Base-by-base conservation (phyloP, 345 rosid genomes). In the Limnanthes douglasii region DNA sequence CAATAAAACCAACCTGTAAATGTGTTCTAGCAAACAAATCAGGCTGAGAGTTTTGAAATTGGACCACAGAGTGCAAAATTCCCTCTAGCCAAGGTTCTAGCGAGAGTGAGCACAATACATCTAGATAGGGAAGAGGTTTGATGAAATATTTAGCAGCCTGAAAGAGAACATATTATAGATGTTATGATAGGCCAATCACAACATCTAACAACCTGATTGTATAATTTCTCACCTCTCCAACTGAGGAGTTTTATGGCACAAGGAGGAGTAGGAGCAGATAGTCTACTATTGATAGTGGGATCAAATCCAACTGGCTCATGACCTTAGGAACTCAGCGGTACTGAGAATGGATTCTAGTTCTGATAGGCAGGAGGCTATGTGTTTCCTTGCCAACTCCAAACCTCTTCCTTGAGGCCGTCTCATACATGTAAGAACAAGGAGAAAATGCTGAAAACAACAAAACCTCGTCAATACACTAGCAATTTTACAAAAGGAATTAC, bases 401-500 rank as follows among this genome's bases (percentile, higher is more conserved):
- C 99, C 99, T 57, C 85, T 75, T 49, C 96, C 99, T 66, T 92
- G 96, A 39, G 96, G 80, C 48, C 94, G 77, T 68, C 61, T 78
- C 86, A 92, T 72, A 52, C 72, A 70, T 25, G 61, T 54, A 47
- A 92, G 77, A 62, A 78, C 60, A 51, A 84, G 96, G 56, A 69
- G 81, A 68, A 78, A 81, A 56, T 80, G 93, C 99, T 92, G 93
- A 58, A 67, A 58, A 41, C 12, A 49, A 35, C 39, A 15, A 43
- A 57, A n/a, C n/a, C n/a, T n/a, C n/a, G n/a, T n/a, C n/a, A n/a
- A n/a, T n/a, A n/a, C n/a, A n/a, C n/a, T n/a, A n/a, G n/a, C n/a
- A n/a, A n/a, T n/a, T n/a, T n/a, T n/a, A n/a, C n/a, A n/a, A n/a
- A n/a, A n/a, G n/a, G n/a, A n/a, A n/a, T n/a, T n/a, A n/a, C n/a